Percentiles rank a stretch among this genome's conserved stretches.
These are phyloP conservation scores for Cadophora sp. DNA, from an alignment of 2,329 filamentous ascomycete species.

Conservation along the genomic window DNA sequence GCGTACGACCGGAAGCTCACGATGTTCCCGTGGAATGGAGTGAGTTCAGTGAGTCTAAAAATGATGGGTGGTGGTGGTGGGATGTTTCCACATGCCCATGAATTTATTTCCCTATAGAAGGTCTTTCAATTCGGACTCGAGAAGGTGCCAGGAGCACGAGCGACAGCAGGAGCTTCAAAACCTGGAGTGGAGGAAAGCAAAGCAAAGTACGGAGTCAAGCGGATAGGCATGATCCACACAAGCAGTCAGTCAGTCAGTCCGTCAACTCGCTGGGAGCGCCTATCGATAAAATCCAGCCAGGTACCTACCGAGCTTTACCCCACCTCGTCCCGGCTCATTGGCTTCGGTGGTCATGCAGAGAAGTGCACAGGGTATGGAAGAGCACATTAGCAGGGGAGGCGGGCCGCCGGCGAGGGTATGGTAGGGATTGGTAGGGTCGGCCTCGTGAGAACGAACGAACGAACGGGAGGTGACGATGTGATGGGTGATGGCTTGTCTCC, in stretches of 20 bases:
- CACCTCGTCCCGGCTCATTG: background rate
- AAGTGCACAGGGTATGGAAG: background rate
- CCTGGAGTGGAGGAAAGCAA: background rate
- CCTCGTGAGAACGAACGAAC: background rate
- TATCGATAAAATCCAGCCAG: constrained; percentile 8
- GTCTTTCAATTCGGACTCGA: no score
- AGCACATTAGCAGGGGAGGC: background rate
- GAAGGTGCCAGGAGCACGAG: no score
- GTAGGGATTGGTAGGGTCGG: background rate
- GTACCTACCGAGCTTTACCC: background rate
- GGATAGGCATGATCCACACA: constrained; percentile 8
- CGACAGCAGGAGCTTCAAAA: background rate
- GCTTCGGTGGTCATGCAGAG: constrained; percentile 1
- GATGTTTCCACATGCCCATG: background rate
- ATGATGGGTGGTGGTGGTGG: no score
- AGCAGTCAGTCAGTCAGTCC: background rate
- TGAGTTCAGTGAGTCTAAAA: no score
- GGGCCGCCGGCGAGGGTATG: background rate
- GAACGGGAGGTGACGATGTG: background rate
- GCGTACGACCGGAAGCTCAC: no score
- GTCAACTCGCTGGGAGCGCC: constrained; percentile 8
- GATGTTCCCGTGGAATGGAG: background rate
- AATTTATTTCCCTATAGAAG: no score
- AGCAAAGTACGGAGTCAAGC: background rate
- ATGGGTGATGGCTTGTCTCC: background rate